Evolutionary conservation across 805 yeast species (phyloP).

Genomic region (Teunomyces atbi): DNA sequence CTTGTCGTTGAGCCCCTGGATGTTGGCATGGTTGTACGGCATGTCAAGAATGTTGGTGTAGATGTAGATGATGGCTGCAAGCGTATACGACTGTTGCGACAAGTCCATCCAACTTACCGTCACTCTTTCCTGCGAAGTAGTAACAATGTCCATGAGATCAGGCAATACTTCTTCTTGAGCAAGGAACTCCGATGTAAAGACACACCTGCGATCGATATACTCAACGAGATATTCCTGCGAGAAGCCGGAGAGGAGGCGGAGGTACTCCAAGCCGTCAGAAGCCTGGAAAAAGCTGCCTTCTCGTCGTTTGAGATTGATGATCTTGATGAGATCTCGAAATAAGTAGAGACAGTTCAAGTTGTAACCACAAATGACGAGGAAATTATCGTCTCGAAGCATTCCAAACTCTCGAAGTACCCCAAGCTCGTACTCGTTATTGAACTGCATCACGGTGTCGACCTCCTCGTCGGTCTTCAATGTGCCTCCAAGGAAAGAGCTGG

Average conservation of each 20-base stretch:
- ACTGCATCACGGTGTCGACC: conserved; percentile 32
- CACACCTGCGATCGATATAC: conserved; percentile 29
- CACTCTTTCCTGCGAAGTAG: conserved; percentile 9
- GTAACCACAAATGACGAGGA: conserved; percentile 50
- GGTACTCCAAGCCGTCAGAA: conserved; percentile 20
- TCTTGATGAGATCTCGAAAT: conserved; percentile 42
- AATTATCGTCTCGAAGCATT: conserved; percentile 44
- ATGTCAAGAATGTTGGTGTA: conserved; percentile 34
- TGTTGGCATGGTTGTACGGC: conserved; percentile 33
- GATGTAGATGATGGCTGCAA: conserved; percentile 33
- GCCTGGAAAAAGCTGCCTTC: conserved; percentile 12
- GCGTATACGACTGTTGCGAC: conserved; percentile 45
- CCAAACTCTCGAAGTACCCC: conserved; percentile 38
- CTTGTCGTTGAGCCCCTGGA: conserved; percentile 28
- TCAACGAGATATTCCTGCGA: conserved; percentile 27
- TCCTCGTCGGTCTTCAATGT: conserved; percentile 50
- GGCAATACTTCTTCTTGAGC: conserved; percentile 20
- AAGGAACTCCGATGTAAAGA: conserved; percentile 20
- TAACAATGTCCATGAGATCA: conserved; percentile 17
- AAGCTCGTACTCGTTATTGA: conserved; percentile 29
- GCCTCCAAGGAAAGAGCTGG: conserved; percentile 55
- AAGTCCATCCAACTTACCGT: conserved; percentile 55
- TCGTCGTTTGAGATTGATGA: conserved; percentile 23
- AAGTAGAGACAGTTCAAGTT: conserved; percentile 36
- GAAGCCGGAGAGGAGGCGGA: conserved; percentile 29